phyloP scores from a whole-genome alignment of 768 basidiomycete species.

The Auriculariales sp. region DNA sequence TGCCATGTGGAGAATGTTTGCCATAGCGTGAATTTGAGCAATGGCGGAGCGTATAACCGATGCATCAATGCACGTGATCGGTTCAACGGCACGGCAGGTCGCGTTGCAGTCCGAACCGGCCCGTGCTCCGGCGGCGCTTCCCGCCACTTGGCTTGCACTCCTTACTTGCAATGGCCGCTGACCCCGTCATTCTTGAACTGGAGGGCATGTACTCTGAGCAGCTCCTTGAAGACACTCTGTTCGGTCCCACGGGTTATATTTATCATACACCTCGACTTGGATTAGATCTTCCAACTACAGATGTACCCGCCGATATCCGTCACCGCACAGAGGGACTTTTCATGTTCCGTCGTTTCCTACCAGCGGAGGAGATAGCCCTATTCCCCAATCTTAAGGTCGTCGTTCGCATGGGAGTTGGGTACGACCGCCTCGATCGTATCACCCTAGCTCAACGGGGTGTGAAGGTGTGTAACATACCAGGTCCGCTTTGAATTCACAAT shows the following conservation, averaged over 20 bases:
- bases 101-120: too few species aligned
- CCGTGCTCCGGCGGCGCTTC: too few species aligned
- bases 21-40: too few species aligned
- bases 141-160: too few species aligned
- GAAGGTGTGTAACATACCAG: slow-evolving; percentile 11
- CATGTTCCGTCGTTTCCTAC: slow-evolving; percentile 7
- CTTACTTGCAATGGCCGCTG: not conserved
- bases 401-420: slow-evolving; percentile 9
- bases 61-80: too few species aligned
- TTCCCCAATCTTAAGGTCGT: slow-evolving; percentile 11
- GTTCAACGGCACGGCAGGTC: too few species aligned
- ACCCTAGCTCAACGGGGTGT: slow-evolving; percentile 7
- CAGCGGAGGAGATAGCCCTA: slow-evolving; percentile 3
- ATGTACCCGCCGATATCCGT: slow-evolving; percentile 1
- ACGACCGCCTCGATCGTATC: slow-evolving; percentile 9
- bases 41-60: too few species aligned
- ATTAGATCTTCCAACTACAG: not conserved
- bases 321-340: slow-evolving; percentile 8
- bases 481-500: not conserved
- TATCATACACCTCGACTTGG: not conserved
- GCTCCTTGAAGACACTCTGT: not conserved
- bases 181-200: not conserved
- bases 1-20: too few species aligned
- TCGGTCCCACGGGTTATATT: not conserved
- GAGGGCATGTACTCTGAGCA: not conserved